Conservation (phyloP, 441 rosid genomes). For the Capsella rubella region DNA sequence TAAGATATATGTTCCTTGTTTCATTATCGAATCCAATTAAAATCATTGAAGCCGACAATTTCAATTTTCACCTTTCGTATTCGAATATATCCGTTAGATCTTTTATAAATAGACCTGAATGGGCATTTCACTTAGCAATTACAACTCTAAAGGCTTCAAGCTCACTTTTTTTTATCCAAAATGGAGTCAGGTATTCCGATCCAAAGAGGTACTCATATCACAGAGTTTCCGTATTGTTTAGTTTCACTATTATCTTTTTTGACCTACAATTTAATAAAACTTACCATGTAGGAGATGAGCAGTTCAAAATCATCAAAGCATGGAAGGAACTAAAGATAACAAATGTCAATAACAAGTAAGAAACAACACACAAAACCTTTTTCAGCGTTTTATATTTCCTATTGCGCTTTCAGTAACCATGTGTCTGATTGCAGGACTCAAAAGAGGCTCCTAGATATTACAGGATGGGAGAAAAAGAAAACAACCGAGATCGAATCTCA, state of each 20-base stretch:
- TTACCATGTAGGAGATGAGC: constrained; percentile 58
- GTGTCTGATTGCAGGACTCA: constrained; percentile 60
- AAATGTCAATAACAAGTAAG: constrained; percentile 54
- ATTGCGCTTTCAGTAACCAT: not conserved
- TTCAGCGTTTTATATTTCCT: not conserved
- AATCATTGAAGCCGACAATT: constrained; percentile 8
- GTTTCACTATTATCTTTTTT: not conserved
- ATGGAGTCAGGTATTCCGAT: constrained; percentile 31
- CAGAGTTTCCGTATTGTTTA: not conserved
- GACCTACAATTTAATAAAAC: not conserved
- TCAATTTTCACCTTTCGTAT: constrained; percentile 4
- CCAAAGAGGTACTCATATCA: constrained; percentile 25
- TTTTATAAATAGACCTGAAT: constrained; percentile 30
- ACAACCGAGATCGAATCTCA: constrained; percentile 70
- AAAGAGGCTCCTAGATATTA: constrained; percentile 60
- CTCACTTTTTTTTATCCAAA: not conserved
- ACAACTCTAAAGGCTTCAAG: constrained; percentile 1
- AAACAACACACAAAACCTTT: not conserved
- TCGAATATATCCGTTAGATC: not conserved
- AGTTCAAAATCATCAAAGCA: constrained; percentile 61
- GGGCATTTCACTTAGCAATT: not conserved
- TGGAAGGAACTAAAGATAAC: constrained; percentile 86
- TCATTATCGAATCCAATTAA: constrained; percentile 17
- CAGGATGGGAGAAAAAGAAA: constrained; percentile 81
- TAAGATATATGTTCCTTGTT: constrained; percentile 20